A percentile compares a stretch with the other conserved stretches of the same genome.
Evolutionary conservation across 2,329 filamentous ascomycete species (phyloP).

Genomic region (Penicillium freii): DNA sequence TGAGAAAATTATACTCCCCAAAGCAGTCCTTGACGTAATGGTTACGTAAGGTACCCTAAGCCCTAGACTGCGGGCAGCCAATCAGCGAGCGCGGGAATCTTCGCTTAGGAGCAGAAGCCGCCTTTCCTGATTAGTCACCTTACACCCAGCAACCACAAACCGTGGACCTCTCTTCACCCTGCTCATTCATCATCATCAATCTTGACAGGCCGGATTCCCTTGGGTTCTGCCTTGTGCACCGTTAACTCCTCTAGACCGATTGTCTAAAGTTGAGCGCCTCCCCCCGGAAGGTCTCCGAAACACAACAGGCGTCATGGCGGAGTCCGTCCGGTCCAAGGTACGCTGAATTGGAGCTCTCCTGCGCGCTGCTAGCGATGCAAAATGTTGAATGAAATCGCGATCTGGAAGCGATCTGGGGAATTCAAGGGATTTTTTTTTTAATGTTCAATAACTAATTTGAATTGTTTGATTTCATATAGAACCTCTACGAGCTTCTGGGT

Average conservation of each 20-base stretch:
- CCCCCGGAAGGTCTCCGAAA: slow-evolving; percentile 48
- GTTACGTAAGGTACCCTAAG: slow-evolving; percentile 38
- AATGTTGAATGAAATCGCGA: slow-evolving; percentile 1
- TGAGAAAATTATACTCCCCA: slow-evolving; percentile 27
- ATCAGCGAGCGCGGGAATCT: slow-evolving; percentile 24
- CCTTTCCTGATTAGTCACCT: slow-evolving; percentile 37
- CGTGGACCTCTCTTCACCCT: slow-evolving; percentile 31
- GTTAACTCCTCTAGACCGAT: slow-evolving; percentile 35
- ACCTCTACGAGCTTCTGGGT: slow-evolving; percentile 98
- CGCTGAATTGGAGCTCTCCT: slow-evolving; percentile 26
- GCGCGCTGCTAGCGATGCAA: slow-evolving; percentile 3
- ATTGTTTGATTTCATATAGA: slow-evolving; percentile 55
- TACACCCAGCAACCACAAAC: slow-evolving; percentile 35
- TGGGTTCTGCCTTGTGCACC: slow-evolving; percentile 39
- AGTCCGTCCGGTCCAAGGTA: slow-evolving; percentile 53
- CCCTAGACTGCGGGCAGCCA: slow-evolving; percentile 33
- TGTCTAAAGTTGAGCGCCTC: slow-evolving; percentile 50
- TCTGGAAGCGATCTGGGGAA: slow-evolving; percentile 3
- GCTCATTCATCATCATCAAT: slow-evolving; percentile 30
- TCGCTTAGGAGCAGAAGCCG: slow-evolving; percentile 39
- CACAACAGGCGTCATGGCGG: slow-evolving; percentile 51
- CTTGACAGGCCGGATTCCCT: slow-evolving; percentile 26
- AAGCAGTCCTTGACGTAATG: slow-evolving; percentile 32
- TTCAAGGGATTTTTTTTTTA: slow-evolving; percentile 4
- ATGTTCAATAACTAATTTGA: slow-evolving; percentile 23